Percentiles rank a stretch among this genome's conserved stretches.
Conservation (phyloP, 164 flowering plant species). For the Chimonanthus praecox region DNA sequence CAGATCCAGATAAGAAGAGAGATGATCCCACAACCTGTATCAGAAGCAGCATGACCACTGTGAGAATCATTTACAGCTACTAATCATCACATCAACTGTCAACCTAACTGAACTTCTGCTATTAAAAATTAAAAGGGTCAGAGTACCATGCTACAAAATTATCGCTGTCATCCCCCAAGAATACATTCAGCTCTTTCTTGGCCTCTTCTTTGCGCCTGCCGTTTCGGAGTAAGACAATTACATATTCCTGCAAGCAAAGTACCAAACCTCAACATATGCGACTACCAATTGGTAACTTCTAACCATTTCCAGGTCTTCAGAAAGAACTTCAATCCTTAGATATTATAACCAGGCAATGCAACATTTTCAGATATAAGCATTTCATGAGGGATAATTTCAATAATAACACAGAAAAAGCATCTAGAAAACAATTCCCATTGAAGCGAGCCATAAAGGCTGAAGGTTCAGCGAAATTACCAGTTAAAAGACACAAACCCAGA, state of each 20-base stretch:
- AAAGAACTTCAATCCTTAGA: background rate
- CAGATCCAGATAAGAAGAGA: constrained; percentile 48
- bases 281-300: background rate
- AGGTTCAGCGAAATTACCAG: too few species aligned
- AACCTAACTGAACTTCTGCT: background rate
- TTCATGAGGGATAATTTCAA: too few species aligned
- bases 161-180: constrained; percentile 79
- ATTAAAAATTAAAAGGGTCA: constrained; percentile 2
- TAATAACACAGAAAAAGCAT: too few species aligned
- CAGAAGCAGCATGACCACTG: background rate
- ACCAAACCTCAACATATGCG: background rate
- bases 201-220: constrained; percentile 87
- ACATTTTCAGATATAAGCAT: too few species aligned
- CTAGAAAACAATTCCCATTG: too few species aligned
- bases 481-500: too few species aligned
- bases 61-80: constrained; percentile 4
- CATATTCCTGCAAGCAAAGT: constrained; percentile 72
- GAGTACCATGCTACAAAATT: constrained; percentile 79
- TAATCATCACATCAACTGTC: background rate
- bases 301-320: background rate
- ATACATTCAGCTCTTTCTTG: constrained; percentile 77
- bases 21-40: constrained; percentile 92
- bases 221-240: constrained; percentile 82
- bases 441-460: too few species aligned
- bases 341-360: too few species aligned